Conservation (phyloP, 345 rosid species). For the Eutrema yunnanense region DNA sequence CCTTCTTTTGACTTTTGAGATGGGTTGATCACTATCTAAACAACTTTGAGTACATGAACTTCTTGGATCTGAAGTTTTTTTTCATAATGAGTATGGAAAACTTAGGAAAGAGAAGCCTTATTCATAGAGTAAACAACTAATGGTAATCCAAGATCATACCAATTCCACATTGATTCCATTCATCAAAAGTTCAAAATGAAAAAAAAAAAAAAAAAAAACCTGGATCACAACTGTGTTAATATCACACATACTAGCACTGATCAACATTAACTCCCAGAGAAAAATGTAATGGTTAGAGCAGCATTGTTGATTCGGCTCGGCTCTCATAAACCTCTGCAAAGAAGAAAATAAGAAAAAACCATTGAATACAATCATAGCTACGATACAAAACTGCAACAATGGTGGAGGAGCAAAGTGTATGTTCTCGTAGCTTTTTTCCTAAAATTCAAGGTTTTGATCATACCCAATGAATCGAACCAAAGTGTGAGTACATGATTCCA, state of each 20-base stretch:
- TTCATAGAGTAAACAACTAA: constrained; percentile 6
- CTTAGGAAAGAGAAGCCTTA: background rate
- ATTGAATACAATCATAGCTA: background rate
- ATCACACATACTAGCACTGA: constrained; percentile 5
- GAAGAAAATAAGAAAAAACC: background rate
- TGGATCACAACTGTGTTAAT: background rate
- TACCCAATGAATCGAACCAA: background rate
- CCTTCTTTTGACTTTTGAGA: background rate
- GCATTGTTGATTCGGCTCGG: background rate
- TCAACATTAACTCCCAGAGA: constrained; percentile 6
- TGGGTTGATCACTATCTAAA: background rate
- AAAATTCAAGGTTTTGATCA: background rate
- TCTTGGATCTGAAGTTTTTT: background rate
- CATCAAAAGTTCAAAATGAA: constrained; percentile 6
- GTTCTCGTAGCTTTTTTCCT: background rate
- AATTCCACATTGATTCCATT: constrained; percentile 1
- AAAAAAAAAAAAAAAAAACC: background rate
- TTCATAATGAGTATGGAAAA: background rate
- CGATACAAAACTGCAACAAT: background rate
- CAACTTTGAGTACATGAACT: background rate
- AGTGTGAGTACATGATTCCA: background rate
- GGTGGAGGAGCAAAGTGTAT: background rate
- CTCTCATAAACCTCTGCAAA: constrained; percentile 31
- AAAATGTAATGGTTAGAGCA: background rate
- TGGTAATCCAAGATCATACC: background rate